Base-by-base conservation (phyloP, 495 filamentous ascomycete genomes). In the Penicillium taxi region DNA sequence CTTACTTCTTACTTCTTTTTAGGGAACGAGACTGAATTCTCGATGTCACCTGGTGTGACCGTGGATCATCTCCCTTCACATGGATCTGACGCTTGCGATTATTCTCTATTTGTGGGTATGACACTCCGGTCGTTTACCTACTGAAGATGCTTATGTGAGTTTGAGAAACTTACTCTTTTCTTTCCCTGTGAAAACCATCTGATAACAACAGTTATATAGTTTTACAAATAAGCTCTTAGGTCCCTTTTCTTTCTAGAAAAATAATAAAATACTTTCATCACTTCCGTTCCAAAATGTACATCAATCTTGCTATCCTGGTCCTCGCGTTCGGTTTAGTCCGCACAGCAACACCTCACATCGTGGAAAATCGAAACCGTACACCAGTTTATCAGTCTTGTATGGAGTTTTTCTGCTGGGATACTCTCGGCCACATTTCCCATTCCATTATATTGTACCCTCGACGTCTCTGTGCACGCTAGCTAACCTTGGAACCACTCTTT, bases 21-120 rank as follows among this genome's bases (percentile, higher is more conserved):
- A 6, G 11, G 6, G 22, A 11, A 6, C 22, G 22, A 24, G 17
- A 14, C 25, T 26, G 6, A 18, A 21, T 12, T 14, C 27, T 27
- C 31, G 26, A 50, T 50, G 43, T 20, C 27, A 50, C 47, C 18
- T 25, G 32, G 39, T 51, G 44, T 32, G 35, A 51, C 48, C 32
- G 17, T 15, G 1, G 5, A 18, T 5, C 13, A 8, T 21, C 2
- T 18, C 16, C 11, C 11, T 33, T 13, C 11, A 1, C 6, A 9
- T 29, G 13, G 24, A 29, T 45, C 31, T 49, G 37, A 41, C 41
- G n/a, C n/a, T n/a, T n/a, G n/a, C n/a, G n/a, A n/a, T n/a, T n/a
- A n/a, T n/a, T n/a, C n/a, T n/a, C n/a, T n/a, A 37, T 41, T 25
- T 21, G 11, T 28, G 12, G 30, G 17, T 32, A 12, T 32, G 17